Percentiles rank a stretch among this genome's conserved stretches.
phyloP scores from a whole-genome alignment of 2,329 filamentous ascomycete genomes.

The Penicillium freii region DNA sequence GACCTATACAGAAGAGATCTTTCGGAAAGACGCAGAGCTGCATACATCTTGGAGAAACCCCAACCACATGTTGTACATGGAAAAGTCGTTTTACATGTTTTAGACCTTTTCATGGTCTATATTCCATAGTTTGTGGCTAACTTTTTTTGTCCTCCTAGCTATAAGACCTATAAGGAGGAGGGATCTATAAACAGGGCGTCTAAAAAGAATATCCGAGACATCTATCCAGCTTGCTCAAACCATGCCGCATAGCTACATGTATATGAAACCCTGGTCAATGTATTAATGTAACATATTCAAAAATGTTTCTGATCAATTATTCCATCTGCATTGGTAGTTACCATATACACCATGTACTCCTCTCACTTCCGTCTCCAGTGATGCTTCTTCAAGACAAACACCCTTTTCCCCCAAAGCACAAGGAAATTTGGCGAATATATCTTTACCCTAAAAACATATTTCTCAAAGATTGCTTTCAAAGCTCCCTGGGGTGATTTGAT shows the following conservation, averaged over 20 bases:
- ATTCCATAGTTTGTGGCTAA: neutral
- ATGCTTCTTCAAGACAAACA: neutral
- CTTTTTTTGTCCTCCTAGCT: neutral
- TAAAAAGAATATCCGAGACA: neutral
- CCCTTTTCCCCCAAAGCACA: neutral
- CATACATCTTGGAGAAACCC: neutral
- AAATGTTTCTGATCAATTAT: neutral
- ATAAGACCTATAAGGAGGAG: neutral
- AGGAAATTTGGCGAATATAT: neutral
- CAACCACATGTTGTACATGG: neutral
- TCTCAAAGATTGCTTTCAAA: neutral
- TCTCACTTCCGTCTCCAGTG: neutral
- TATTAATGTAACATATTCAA: neutral
- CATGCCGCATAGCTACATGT: neutral
- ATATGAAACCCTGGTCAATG: neutral
- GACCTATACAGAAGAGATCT: neutral
- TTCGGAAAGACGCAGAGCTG: neutral
- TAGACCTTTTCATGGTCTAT: neutral
- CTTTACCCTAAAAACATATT: neutral
- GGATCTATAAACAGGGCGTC: neutral
- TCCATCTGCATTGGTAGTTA: neutral
- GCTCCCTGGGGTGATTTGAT: neutral
- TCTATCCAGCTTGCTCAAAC: neutral
- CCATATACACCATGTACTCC: neutral
- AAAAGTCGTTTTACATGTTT: no score